These are phyloP conservation scores for Auricularia sp. DNA, from an alignment of 768 basidiomycete species.

Conservation along the genomic window DNA sequence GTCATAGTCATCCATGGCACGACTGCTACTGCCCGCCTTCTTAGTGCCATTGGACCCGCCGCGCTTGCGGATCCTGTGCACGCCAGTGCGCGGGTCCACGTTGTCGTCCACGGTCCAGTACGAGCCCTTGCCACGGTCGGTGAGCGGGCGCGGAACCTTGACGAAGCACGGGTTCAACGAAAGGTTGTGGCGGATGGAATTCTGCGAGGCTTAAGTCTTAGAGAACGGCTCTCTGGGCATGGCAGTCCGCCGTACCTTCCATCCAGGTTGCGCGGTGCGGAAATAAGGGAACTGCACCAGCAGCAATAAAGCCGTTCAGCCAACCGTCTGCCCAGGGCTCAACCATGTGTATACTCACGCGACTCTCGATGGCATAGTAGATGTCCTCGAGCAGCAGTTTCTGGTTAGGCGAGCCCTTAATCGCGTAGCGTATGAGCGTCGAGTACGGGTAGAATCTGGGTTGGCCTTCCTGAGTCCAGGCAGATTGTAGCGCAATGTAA, in stretches of 20 bases:
- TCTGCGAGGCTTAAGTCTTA: constrained; percentile 33
- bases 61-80: constrained; percentile 69
- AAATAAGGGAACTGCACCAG: constrained; percentile 72
- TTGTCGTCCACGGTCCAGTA: constrained; percentile 91
- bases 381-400: constrained; percentile 81
- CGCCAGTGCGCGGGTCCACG: constrained; percentile 80
- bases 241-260: constrained; percentile 55
- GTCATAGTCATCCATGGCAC: neutral
- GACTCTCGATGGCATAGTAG: constrained; percentile 83
- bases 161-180: constrained; percentile 87
- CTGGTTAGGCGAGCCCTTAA: constrained; percentile 83
- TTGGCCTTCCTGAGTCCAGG: neutral
- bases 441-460: constrained; percentile 71
- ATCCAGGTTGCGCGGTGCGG: constrained; percentile 76
- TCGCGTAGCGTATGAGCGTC: constrained; percentile 86
- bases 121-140: constrained; percentile 82
- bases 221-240: neutral
- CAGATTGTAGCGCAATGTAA: neutral
- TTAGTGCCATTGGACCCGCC: constrained; percentile 39
- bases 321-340: too few relatives aligned
- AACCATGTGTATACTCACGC: constrained; percentile 38
- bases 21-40: neutral
- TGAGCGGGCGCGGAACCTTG: constrained; percentile 84
- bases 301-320: too few relatives aligned
- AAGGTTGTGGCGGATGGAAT: constrained; percentile 83